A percentile compares a stretch with the other conserved stretches of the same genome.
phyloP scores from a whole-genome alignment of 2,329 filamentous ascomycete species.

The Fusarium fracticaudum region DNA sequence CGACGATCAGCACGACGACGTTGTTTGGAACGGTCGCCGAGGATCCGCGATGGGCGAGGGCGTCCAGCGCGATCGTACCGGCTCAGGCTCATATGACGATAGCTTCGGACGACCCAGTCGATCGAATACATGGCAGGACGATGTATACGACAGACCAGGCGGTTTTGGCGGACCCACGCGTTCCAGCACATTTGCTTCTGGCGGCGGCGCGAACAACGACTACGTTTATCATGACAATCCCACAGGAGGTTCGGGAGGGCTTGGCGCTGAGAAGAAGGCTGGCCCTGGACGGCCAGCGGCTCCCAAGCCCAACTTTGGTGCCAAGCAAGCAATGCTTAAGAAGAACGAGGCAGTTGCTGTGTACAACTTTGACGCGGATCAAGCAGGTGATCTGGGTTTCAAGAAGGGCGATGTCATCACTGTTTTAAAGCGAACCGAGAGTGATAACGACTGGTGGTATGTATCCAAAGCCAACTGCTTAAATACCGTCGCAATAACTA shows the following conservation, averaged over 20 bases:
- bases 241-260: slow-evolving; percentile 30
- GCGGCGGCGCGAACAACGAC: slow-evolving; percentile 56
- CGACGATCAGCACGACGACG: slow-evolving; percentile 82
- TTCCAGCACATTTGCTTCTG: slow-evolving; percentile 61
- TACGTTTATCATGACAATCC: slow-evolving; percentile 65
- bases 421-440: slow-evolving; percentile 93
- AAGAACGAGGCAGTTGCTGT: slow-evolving; percentile 89
- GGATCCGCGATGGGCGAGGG: slow-evolving; percentile 78
- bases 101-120: slow-evolving; percentile 68
- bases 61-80: slow-evolving; percentile 48
- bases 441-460: slow-evolving; percentile 93
- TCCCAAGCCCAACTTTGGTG: slow-evolving; percentile 85
- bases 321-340: slow-evolving; percentile 64
- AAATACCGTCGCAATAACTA: neutral
- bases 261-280: slow-evolving; percentile 50
- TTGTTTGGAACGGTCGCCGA: slow-evolving; percentile 81
- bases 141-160: slow-evolving; percentile 72
- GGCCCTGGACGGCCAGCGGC: slow-evolving; percentile 83
- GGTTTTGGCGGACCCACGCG: slow-evolving; percentile 53
- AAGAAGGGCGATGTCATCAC: slow-evolving; percentile 98
- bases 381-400: slow-evolving; percentile 91
- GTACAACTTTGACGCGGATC: slow-evolving; percentile 94
- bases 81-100: slow-evolving; percentile 52
- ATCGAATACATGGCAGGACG: slow-evolving; percentile 78
- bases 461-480: slow-evolving; percentile 46